Evolutionary conservation across 192 early-diverging fungal species (phyloP).

Genomic region (Chytriomyces hyalinus): DNA sequence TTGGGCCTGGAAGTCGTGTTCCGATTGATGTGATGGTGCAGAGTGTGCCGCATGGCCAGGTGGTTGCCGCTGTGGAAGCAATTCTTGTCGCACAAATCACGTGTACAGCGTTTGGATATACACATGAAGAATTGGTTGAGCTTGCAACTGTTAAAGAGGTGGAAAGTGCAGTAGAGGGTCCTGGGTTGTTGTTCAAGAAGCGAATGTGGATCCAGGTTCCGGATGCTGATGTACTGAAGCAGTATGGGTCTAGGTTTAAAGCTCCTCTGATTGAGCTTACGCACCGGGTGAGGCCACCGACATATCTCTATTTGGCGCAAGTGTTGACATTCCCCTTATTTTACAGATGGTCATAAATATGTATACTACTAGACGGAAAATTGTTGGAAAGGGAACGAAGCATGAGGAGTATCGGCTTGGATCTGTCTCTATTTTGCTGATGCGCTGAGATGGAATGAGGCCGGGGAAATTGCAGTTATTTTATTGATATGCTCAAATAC

Average conservation of each 20-base stretch:
- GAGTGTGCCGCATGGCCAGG: constrained; percentile 10
- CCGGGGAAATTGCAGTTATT: too few relatives aligned
- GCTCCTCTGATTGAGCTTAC: not conserved
- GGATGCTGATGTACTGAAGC: not conserved
- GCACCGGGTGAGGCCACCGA: not conserved
- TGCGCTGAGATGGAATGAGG: not conserved
- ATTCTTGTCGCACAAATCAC: not conserved
- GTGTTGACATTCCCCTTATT: too few relatives aligned
- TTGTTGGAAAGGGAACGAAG: not conserved
- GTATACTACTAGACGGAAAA: not conserved
- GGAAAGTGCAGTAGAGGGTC: too few relatives aligned
- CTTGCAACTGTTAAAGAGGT: constrained; percentile 1
- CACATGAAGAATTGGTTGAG: not conserved
- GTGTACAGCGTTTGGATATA: not conserved
- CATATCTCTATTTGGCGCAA: too few relatives aligned
- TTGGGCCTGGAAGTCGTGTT: constrained; percentile 17
- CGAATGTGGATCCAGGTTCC: constrained; percentile 27
- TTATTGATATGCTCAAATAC: too few relatives aligned
- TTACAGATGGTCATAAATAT: not conserved
- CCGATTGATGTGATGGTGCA: constrained; percentile 26
- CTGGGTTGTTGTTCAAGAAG: constrained; percentile 18
- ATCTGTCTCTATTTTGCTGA: not conserved
- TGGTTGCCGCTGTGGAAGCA: not conserved
- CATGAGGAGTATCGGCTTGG: not conserved
- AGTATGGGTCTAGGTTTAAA: constrained; percentile 15